Evolutionary conservation across 78 protist genomes (phyloP).

Genomic region (Thecamonas trahens): DNA sequence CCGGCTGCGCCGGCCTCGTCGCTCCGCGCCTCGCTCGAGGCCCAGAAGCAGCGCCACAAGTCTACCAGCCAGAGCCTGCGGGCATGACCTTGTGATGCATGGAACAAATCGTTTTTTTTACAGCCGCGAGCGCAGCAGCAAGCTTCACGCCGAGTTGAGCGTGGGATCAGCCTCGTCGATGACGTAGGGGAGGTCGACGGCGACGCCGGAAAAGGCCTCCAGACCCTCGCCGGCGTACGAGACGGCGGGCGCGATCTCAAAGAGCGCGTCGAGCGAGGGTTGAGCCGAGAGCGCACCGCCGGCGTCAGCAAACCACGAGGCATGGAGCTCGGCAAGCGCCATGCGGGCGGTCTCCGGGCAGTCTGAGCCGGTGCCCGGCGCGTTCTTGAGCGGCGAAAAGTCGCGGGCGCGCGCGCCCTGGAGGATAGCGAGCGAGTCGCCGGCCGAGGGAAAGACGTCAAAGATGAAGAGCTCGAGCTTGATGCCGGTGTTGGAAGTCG

Average conservation of each 20-base stretch:
- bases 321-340: constrained; percentile 30
- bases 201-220: too few species aligned
- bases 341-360: constrained; percentile 57
- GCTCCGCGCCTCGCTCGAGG: too few species aligned
- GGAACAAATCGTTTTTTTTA: too few species aligned
- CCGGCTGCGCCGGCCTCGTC: too few species aligned
- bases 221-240: constrained; percentile 69
- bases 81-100: too few species aligned
- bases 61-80: too few species aligned
- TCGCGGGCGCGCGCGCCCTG: constrained; percentile 52
- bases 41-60: too few species aligned
- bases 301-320: constrained; percentile 24
- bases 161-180: too few species aligned
- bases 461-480: constrained; percentile 90
- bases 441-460: constrained; percentile 72
- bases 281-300: constrained; percentile 46
- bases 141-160: too few species aligned
- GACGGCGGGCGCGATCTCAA: constrained; percentile 58
- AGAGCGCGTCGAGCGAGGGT: not conserved
- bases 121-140: too few species aligned
- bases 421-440: not conserved
- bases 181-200: too few species aligned
- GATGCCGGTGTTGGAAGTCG: constrained; percentile 25
- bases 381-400: constrained; percentile 75
- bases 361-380: constrained; percentile 51